A percentile compares a stretch with the other conserved stretches of the same genome.
phyloP scores from a whole-genome alignment of 768 basidiomycete species.

The Suillus americanus region DNA sequence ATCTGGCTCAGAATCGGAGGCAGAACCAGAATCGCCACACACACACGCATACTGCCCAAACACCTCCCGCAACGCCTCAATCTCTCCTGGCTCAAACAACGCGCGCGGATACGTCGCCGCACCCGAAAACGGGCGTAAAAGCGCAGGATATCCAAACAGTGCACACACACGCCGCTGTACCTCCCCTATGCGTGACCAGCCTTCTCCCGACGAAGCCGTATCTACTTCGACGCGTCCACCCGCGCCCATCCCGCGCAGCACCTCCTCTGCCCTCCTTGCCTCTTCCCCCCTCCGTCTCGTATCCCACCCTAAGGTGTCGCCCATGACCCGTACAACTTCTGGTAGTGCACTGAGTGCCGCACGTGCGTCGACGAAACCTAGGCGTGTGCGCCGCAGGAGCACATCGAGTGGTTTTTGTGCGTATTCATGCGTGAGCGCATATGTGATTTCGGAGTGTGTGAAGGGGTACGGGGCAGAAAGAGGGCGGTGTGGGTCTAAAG shows the following conservation, averaged over 20 bases:
- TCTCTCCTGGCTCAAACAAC: slow-evolving; percentile 54
- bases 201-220: slow-evolving; percentile 17
- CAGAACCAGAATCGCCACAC: not conserved
- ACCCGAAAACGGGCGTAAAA: not conserved
- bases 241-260: slow-evolving; percentile 81
- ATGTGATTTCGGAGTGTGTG: slow-evolving; percentile 71
- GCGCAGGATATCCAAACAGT: not conserved
- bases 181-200: slow-evolving; percentile 10
- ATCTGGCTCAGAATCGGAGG: slow-evolving; percentile 19
- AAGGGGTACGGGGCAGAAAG: slow-evolving; percentile 75
- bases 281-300: slow-evolving; percentile 56
- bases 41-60: slow-evolving; percentile 27
- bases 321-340: slow-evolving; percentile 89
- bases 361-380: slow-evolving; percentile 90
- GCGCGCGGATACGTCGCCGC: slow-evolving; percentile 43
- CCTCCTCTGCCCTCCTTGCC: slow-evolving; percentile 55
- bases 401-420: slow-evolving; percentile 92
- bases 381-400: slow-evolving; percentile 87
- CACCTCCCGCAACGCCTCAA: slow-evolving; percentile 39
- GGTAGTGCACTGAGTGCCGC: slow-evolving; percentile 85
- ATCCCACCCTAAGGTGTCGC: slow-evolving; percentile 80
- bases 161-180: not conserved
- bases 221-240: slow-evolving; percentile 11
- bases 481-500: slow-evolving; percentile 83
- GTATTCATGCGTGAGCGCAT: slow-evolving; percentile 88